Evolutionary conservation across 352 stramenopile species (phyloP).

Genomic region (Pythium guiyangense): DNA sequence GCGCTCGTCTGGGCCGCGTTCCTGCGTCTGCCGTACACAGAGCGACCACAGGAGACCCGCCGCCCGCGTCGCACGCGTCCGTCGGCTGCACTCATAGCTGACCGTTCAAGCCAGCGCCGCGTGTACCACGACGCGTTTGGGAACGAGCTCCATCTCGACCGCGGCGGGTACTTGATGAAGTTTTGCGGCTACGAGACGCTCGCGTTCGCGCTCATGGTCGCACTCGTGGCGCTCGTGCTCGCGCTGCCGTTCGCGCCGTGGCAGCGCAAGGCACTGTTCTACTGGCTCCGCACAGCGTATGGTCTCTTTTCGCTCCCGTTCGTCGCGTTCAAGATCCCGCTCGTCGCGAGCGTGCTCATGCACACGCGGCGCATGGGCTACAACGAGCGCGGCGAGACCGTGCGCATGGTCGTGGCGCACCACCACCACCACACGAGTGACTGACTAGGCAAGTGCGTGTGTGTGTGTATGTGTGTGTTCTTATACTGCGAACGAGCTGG

Average conservation of each 20-base stretch:
- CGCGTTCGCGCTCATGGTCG: constrained; percentile 70
- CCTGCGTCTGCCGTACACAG: constrained; percentile 79
- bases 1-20: constrained; percentile 82
- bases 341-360: constrained; percentile 79
- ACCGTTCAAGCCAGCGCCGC: constrained; percentile 9
- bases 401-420: constrained; percentile 29
- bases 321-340: constrained; percentile 82
- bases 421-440: not conserved
- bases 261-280: constrained; percentile 80
- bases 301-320: constrained; percentile 87
- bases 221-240: constrained; percentile 50
- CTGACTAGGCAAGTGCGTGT: too few species aligned
- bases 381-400: constrained; percentile 73
- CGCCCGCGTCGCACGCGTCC: constrained; percentile 11
- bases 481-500: not conserved
- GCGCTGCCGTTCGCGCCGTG: constrained; percentile 68
- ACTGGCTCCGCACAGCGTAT: constrained; percentile 85
- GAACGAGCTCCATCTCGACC: constrained; percentile 73
- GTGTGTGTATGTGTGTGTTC: not conserved
- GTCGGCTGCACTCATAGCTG: not conserved
- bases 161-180: constrained; percentile 84
- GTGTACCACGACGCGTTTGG: constrained; percentile 80
- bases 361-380: constrained; percentile 86
- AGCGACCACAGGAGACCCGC: constrained; percentile 48
- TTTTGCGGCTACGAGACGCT: constrained; percentile 84